A percentile compares a stretch with the other conserved stretches of the same genome.
Evolutionary conservation across 2,329 filamentous ascomycete species (phyloP).

Genomic region (Beauveria medogensis): DNA sequence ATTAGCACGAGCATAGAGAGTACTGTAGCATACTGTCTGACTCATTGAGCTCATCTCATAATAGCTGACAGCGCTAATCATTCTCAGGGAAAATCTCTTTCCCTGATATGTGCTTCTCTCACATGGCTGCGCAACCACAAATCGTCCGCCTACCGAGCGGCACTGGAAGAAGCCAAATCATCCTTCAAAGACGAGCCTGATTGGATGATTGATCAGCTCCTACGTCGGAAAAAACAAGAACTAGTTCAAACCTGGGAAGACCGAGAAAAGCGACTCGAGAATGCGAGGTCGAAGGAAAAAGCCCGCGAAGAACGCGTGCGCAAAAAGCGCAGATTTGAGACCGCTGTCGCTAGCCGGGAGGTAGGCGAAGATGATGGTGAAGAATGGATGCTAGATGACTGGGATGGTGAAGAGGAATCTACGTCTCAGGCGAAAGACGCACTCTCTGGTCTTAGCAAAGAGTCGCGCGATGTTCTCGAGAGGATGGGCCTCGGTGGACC

Average conservation of each 20-base stretch:
- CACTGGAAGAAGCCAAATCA: constrained; percentile 34
- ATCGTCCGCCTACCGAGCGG: constrained; percentile 47
- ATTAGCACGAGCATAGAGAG: too few species aligned
- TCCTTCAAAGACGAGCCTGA: constrained; percentile 61
- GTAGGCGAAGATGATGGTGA: constrained; percentile 44
- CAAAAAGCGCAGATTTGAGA: constrained; percentile 39
- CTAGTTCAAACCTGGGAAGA: constrained; percentile 61
- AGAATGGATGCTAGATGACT: constrained; percentile 66
- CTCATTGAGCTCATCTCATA: background rate
- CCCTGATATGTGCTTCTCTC: constrained; percentile 78
- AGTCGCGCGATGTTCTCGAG: constrained; percentile 67
- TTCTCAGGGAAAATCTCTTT: constrained; percentile 74
- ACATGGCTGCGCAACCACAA: constrained; percentile 89
- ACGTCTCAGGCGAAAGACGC: constrained; percentile 26
- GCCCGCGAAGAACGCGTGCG: constrained; percentile 43
- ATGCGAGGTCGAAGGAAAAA: constrained; percentile 55
- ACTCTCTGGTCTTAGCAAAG: constrained; percentile 57
- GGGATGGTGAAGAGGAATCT: constrained; percentile 40
- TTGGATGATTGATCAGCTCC: constrained; percentile 76
- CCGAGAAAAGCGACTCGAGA: constrained; percentile 62
- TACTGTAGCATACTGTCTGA: too few species aligned
- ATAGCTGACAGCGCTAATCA: background rate
- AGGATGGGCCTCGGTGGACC: constrained; percentile 45
- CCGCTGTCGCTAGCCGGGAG: constrained; percentile 17
- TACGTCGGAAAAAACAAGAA: constrained; percentile 58